Base-by-base conservation (phyloP, 2,329 filamentous ascomycete species). In the Pyricularia pennisetigena region DNA sequence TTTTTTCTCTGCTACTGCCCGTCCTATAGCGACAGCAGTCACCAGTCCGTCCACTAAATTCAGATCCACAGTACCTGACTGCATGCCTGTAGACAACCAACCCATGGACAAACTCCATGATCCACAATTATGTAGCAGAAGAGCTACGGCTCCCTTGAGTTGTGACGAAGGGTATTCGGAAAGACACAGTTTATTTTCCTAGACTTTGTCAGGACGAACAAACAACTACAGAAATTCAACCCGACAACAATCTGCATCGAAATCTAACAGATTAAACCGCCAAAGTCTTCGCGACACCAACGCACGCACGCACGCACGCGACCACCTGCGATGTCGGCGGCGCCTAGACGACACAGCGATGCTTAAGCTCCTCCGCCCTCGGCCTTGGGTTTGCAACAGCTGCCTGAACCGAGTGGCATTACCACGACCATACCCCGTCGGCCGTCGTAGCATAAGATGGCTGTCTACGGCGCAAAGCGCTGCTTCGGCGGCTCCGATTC, bases 381-480 rank as follows among this genome's bases (percentile, higher is more conserved):
- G 79, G 77, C 79, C 84, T 70, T 89, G 88, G 88, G 83, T 88
- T 72, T 90, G 88, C 79, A 81, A 85, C 68, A 80, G 78, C 78
- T 91, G 88, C 77, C 79, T 86, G 24, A 64, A 69, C 72, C 80
- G 80, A 72, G 75, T 75, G 68, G 74, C 75, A 67, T 20, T 24
- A 8, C 30, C 54, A 32, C 61, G 29, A 41, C 26, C 35, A 26
- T 35, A 23, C 24, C 32, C 64, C 41, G 23, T 41, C 64, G 35
- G 49, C n/a, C 16, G 65, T 24, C 65, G 57, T 28, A 61, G 57
- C 57, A 26, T 14, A 28, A 61, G 66, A 57, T 57, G 24, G 63
- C 35, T 65, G 4, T 68, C 66, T 4, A 63, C 66, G 20, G 54
- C 57, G 12, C 57, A 30, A n/a, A 24, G 54, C 59, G 54, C 68